These are phyloP conservation scores for Sophora flavescens DNA, from an alignment of 306 rosid genomes.

Conservation along the genomic window DNA sequence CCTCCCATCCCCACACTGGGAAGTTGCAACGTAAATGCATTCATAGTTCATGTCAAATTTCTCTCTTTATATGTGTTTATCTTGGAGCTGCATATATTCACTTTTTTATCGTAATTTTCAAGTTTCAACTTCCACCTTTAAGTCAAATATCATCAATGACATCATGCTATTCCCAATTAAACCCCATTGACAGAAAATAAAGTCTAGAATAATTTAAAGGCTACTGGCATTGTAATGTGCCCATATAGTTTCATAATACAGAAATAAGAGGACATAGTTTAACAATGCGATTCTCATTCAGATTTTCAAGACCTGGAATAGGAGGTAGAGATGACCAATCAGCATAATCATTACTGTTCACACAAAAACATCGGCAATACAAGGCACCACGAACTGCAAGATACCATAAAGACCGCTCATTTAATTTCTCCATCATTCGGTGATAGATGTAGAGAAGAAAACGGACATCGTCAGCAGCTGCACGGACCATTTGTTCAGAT, in stretches of 20 bases:
- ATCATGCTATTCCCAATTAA: constrained; percentile 39
- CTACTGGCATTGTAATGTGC: constrained; percentile 7
- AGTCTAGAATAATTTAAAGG: constrained; percentile 17
- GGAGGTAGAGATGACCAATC: constrained; percentile 93
- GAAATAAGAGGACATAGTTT: constrained; percentile 35
- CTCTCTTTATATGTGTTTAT: neutral
- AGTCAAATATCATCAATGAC: constrained; percentile 26
- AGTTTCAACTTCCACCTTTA: constrained; percentile 35
- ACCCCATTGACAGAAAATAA: constrained; percentile 19
- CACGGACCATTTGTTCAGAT: constrained; percentile 91
- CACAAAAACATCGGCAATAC: constrained; percentile 93
- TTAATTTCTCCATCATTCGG: constrained; percentile 88
- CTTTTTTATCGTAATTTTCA: constrained; percentile 33
- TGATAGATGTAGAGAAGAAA: constrained; percentile 89
- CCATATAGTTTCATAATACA: constrained; percentile 24
- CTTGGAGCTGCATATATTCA: constrained; percentile 28
- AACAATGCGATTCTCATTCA: neutral
- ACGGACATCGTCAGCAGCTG: constrained; percentile 98
- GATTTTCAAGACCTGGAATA: constrained; percentile 74
- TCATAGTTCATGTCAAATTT: constrained; percentile 26
- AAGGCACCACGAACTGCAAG: constrained; percentile 96
- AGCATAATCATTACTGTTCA: constrained; percentile 61
- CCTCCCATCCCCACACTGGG: neutral
- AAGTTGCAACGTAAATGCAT: constrained; percentile 7
- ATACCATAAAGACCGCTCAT: constrained; percentile 77